These are phyloP conservation scores for Xylaria bambusicola DNA, from an alignment of 495 filamentous ascomycete genomes.

Conservation along the genomic window DNA sequence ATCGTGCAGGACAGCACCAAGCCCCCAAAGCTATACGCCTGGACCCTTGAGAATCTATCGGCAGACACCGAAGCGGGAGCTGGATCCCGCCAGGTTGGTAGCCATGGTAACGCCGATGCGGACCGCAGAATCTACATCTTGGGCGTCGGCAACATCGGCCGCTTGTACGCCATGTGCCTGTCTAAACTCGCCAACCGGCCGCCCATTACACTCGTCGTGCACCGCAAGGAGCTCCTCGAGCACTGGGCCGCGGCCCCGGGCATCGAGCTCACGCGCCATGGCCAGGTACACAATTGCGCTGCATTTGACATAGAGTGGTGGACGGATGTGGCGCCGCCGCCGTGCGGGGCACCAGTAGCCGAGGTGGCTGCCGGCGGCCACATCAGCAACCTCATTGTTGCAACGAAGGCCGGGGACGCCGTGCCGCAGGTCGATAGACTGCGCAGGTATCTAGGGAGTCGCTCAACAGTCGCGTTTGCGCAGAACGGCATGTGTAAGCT, in stretches of 20 bases:
- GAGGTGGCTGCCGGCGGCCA: conserved; percentile 27
- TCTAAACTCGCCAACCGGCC: conserved; percentile 31
- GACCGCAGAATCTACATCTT: conserved; percentile 45
- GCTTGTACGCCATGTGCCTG: conserved; percentile 42
- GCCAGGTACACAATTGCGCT: conserved; percentile 33
- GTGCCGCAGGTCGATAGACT: conserved; percentile 60
- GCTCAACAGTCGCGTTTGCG: conserved; percentile 71
- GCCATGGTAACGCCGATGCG: background rate
- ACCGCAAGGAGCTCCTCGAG: conserved; percentile 38
- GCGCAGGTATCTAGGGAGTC: conserved; percentile 58
- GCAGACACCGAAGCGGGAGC: background rate
- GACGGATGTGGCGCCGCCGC: conserved; percentile 38
- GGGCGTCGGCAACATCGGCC: conserved; percentile 59
- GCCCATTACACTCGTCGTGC: conserved; percentile 52
- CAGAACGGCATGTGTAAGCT: conserved; percentile 80
- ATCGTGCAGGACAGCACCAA: conserved; percentile 21
- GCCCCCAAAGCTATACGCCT: conserved; percentile 36
- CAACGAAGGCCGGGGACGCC: conserved; percentile 66
- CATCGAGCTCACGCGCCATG: conserved; percentile 35
- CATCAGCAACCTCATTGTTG: conserved; percentile 76
- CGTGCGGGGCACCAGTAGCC: background rate
- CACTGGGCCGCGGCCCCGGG: conserved; percentile 39
- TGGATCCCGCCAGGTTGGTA: background rate
- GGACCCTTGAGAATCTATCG: conserved; percentile 31
- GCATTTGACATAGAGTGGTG: conserved; percentile 58